Conservation (phyloP, 352 stramenopile species). For the Chrysophaeum taylorii region DNA sequence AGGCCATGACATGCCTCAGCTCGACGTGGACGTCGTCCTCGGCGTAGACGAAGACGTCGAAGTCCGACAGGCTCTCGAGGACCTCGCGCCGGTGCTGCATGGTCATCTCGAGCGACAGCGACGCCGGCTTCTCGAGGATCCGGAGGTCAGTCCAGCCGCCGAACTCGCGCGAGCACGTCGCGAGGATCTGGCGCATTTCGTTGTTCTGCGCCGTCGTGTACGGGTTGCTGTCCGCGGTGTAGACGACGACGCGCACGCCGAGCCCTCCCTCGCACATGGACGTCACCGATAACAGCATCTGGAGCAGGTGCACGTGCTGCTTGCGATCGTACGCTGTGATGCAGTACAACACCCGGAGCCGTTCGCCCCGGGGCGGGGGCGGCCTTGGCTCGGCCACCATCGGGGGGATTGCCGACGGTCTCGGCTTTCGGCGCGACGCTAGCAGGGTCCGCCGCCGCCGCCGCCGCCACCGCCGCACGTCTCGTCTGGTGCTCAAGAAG, state of each 20-base stretch:
- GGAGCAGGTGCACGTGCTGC: conserved; percentile 13
- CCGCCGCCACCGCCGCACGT: not conserved
- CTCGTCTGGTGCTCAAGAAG: too few species aligned
- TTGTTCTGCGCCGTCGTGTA: not conserved
- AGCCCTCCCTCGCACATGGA: conserved; percentile 12
- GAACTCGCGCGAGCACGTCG: too few species aligned
- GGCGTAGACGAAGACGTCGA: conserved; percentile 5
- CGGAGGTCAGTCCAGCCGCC: not conserved
- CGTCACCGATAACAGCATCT: not conserved
- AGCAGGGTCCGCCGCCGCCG: too few species aligned
- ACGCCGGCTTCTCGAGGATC: not conserved
- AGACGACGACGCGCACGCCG: not conserved
- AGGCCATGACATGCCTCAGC: conserved; percentile 1
- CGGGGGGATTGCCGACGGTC: too few species aligned
- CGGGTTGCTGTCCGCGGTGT: conserved; percentile 1
- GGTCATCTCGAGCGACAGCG: not conserved
- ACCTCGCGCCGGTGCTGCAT: not conserved
- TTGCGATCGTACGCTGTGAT: conserved; percentile 13
- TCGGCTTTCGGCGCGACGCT: not conserved
- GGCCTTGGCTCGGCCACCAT: too few species aligned
- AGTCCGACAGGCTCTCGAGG: not conserved
- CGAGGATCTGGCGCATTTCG: too few species aligned
- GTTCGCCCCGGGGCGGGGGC: too few species aligned
- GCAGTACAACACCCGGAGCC: conserved; percentile 5
- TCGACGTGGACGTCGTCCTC: conserved; percentile 17